Percentiles rank a stretch among this genome's conserved stretches.
These are phyloP conservation scores for Rhizoctonia solani DNA, from an alignment of 1,284 basidiomycete genomes.

Conservation along the genomic window DNA sequence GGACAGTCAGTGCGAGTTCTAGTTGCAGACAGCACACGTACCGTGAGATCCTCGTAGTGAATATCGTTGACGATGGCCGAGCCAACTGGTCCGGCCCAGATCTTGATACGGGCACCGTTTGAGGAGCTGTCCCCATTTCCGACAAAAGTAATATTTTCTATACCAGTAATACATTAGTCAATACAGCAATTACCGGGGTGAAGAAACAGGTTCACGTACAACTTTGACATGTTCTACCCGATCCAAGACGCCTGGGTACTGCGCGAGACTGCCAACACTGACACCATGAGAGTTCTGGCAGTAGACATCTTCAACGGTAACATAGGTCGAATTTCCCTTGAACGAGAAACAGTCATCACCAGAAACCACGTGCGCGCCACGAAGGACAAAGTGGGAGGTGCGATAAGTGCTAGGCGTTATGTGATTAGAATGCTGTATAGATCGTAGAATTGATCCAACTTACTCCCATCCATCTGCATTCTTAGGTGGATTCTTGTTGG, in stretches of 20 bases:
- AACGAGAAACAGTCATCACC: constrained; percentile 37
- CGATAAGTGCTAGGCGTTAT: constrained; percentile 11
- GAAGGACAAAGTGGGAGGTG: constrained; percentile 23
- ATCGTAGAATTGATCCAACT: background rate
- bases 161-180: background rate
- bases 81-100: constrained; percentile 30
- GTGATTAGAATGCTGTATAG: background rate
- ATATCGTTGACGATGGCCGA: constrained; percentile 14
- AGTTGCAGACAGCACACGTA: background rate
- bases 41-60: constrained; percentile 11
- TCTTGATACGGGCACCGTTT: constrained; percentile 33
- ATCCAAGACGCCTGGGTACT: constrained; percentile 30
- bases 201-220: background rate
- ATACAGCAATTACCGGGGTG: background rate
- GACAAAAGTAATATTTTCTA: constrained; percentile 29
- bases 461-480: constrained; percentile 34
- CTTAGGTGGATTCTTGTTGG: constrained; percentile 22
- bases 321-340: constrained; percentile 31
- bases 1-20: background rate
- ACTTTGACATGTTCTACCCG: constrained; percentile 24
- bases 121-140: constrained; percentile 16
- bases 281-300: no score
- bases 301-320: constrained; percentile 27
- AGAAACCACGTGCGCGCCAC: constrained; percentile 17
- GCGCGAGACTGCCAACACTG: constrained; percentile 31